These are phyloP conservation scores for Xerocomus cyaneibrunnescens DNA, from an alignment of 1,284 basidiomycete genomes.

Conservation along the genomic window DNA sequence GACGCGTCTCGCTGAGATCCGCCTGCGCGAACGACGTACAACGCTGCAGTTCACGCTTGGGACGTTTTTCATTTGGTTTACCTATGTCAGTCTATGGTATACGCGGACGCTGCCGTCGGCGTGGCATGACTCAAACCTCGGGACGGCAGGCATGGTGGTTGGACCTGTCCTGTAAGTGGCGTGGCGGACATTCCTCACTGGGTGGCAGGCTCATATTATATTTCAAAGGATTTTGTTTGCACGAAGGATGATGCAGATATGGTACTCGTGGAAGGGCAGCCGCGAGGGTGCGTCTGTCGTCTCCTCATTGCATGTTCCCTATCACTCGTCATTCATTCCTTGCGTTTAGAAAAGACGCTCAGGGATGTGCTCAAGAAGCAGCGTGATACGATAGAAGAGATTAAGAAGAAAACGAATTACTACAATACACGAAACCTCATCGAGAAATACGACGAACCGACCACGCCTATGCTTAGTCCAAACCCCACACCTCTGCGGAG, in stretches of 20 bases:
- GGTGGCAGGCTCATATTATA: conserved; percentile 3
- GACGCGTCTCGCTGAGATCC: conserved; percentile 82
- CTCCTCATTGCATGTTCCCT: not conserved
- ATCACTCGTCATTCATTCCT: not conserved
- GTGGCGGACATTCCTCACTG: not conserved
- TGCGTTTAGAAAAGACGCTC: conserved; percentile 70
- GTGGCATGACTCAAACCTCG: conserved; percentile 39
- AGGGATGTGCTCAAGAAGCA: conserved; percentile 77
- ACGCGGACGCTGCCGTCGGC: conserved; percentile 53
- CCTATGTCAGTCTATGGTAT: conserved; percentile 86
- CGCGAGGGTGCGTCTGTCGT: conserved; percentile 68
- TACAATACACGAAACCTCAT: conserved; percentile 89
- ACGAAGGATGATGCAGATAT: conserved; percentile 80
- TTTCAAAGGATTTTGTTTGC: conserved; percentile 73
- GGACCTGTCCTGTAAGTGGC: conserved; percentile 79
- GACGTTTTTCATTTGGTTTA: conserved; percentile 76
- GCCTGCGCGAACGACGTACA: conserved; percentile 80
- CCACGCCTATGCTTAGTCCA: conserved; percentile 29
- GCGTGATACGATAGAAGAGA: conserved; percentile 88
- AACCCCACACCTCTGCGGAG: conserved; percentile 38
- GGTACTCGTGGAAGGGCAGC: conserved; percentile 83
- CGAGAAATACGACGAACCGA: conserved; percentile 82
- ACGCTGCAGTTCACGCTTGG: conserved; percentile 83
- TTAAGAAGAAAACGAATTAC: conserved; percentile 97
- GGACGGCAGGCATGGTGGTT: conserved; percentile 59